phyloP scores from a whole-genome alignment of 495 filamentous ascomycete species.

The Penicillium samsonianum region DNA sequence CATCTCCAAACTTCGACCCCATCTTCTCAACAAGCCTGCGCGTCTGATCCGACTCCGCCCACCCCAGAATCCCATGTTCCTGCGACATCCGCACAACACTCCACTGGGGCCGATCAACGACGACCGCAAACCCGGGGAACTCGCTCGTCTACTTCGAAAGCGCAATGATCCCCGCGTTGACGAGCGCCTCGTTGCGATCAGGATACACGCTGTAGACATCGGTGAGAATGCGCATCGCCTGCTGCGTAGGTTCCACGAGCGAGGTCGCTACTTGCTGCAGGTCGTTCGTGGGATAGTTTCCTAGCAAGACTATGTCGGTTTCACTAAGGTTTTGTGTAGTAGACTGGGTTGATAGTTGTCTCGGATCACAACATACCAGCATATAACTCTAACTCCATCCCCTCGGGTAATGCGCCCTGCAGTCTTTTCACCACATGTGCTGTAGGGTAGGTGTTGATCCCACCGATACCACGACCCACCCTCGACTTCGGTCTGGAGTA shows the following conservation, averaged over 20 bases:
- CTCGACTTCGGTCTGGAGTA: slow-evolving; percentile 23
- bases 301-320: slow-evolving; percentile 4
- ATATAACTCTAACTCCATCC: slow-evolving; percentile 35
- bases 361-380: slow-evolving; percentile 6
- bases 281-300: slow-evolving; percentile 30
- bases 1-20: slow-evolving; percentile 8
- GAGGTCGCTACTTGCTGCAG: slow-evolving; percentile 31
- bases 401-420: slow-evolving; percentile 21
- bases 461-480: slow-evolving; percentile 33
- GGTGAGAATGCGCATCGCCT: slow-evolving; percentile 25
- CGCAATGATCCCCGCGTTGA: slow-evolving; percentile 28
- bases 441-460: slow-evolving; percentile 40
- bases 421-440: slow-evolving; percentile 35
- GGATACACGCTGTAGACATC: slow-evolving; percentile 32
- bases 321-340: neutral
- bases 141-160: slow-evolving; percentile 28
- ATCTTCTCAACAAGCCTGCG: neutral
- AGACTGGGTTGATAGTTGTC: neutral
- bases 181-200: slow-evolving; percentile 31
- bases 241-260: slow-evolving; percentile 19
- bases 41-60: slow-evolving; percentile 15
- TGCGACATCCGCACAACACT: slow-evolving; percentile 63
- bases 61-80: slow-evolving; percentile 63
- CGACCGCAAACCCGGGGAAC: slow-evolving; percentile 23
- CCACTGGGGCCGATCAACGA: slow-evolving; percentile 49